Evolutionary conservation across 306 rosid genomes (phyloP).

Genomic region (Echinosophora koreensis): DNA sequence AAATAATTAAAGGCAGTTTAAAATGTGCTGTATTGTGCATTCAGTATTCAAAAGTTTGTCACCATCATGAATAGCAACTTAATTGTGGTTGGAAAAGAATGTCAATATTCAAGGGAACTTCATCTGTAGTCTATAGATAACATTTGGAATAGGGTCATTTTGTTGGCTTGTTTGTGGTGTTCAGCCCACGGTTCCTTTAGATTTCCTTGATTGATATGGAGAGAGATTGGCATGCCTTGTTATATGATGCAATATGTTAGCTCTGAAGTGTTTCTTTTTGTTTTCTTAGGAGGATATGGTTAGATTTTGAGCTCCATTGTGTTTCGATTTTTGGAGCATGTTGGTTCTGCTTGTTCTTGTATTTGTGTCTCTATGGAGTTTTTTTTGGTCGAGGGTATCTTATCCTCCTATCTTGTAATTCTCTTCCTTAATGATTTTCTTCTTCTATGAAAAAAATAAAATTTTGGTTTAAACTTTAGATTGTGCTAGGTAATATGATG

Average conservation of each 20-base stretch:
- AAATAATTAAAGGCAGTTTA: not conserved
- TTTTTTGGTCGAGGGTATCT: not conserved
- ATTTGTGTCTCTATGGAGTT: not conserved
- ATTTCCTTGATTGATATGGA: not conserved
- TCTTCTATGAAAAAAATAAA: too few species aligned
- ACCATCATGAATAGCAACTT: not conserved
- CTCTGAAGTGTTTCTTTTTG: not conserved
- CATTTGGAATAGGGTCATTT: not conserved
- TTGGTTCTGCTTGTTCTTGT: not conserved
- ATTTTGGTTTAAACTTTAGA: conserved; percentile 7
- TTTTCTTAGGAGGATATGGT: not conserved
- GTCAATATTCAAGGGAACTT: too few species aligned
- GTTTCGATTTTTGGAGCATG: not conserved
- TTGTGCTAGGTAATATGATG: not conserved
- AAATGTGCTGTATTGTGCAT: not conserved
- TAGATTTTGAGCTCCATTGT: not conserved
- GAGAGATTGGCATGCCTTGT: not conserved
- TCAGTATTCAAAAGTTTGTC: not conserved
- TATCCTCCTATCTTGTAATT: not conserved
- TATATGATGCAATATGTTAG: not conserved
- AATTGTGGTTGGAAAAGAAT: not conserved
- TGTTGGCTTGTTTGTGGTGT: too few species aligned
- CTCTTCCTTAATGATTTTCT: not conserved
- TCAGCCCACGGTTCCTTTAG: too few species aligned
- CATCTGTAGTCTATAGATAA: not conserved